Evolutionary conservation across 768 basidiomycete species (phyloP).

Genomic region (Mycena indigotica): DNA sequence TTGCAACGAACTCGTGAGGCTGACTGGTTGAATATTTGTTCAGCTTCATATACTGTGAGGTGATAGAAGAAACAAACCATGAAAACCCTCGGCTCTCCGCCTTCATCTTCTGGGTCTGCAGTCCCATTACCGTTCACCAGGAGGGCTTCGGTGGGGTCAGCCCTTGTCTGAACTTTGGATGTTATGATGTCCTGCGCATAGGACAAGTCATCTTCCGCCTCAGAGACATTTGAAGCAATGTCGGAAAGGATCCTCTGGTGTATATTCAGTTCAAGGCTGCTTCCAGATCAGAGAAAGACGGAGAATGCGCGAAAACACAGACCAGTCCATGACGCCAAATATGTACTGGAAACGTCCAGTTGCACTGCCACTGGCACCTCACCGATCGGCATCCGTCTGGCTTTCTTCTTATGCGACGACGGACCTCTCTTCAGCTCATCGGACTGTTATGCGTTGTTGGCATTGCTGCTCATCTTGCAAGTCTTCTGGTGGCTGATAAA

Average conservation of each 20-base stretch:
- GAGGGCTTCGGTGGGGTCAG: conserved; percentile 27
- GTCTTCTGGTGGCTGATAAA: neutral
- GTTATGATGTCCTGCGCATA: conserved; percentile 60
- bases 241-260: conserved; percentile 76
- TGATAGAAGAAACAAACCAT: conserved; percentile 51
- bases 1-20: conserved; percentile 76
- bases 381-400: neutral
- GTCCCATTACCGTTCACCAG: conserved; percentile 27
- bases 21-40: conserved; percentile 43
- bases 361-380: neutral
- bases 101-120: conserved; percentile 29
- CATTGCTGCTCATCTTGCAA: neutral
- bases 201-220: conserved; percentile 46
- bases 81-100: conserved; percentile 41
- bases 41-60: neutral
- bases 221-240: conserved; percentile 60
- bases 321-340: conserved; percentile 51
- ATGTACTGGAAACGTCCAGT: neutral
- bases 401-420: neutral
- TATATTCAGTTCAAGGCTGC: conserved; percentile 77
- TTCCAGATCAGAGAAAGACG: conserved; percentile 3
- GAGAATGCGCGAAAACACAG: conserved; percentile 20
- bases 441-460: neutral
- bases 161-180: conserved; percentile 58
- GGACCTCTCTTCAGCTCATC: neutral